Conservation (phyloP, 225 moss, liverwort and hornwort species). For the Thuidium tamariscinum region DNA sequence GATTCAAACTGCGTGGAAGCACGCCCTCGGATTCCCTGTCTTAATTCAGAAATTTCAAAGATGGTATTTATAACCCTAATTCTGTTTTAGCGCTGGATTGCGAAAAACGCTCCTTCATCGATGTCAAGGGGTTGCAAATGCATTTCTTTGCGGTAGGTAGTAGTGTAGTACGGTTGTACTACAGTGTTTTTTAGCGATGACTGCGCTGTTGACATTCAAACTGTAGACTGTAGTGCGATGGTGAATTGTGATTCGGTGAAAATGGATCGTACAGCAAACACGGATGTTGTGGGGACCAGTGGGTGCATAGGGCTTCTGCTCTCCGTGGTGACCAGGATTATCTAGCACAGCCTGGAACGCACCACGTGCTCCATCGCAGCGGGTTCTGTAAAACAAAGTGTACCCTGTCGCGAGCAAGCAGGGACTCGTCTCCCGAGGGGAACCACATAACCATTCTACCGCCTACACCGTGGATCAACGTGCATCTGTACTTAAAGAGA, state of each 20-base stretch:
- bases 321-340: neutral
- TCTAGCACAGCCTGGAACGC: neutral
- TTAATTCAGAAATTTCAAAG: neutral
- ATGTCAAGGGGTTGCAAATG: neutral
- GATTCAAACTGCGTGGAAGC: neutral
- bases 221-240: too few relatives aligned
- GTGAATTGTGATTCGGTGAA: neutral
- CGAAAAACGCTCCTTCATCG: neutral
- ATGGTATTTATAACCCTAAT: neutral
- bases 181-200: neutral
- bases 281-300: constrained; percentile 4
- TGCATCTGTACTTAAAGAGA: neutral
- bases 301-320: neutral
- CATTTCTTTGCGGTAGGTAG: neutral
- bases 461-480: neutral
- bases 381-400: neutral
- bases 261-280: neutral
- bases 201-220: neutral
- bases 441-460: neutral
- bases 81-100: neutral
- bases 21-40: neutral
- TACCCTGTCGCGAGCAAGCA: neutral
- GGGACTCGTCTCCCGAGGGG: neutral
- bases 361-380: neutral
- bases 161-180: too few relatives aligned